Evolutionary conservation across 2,329 filamentous ascomycete genomes (phyloP), one percentile per base, ranked within the genome.

Genomic region (Sarocladium oryzae): DNA sequence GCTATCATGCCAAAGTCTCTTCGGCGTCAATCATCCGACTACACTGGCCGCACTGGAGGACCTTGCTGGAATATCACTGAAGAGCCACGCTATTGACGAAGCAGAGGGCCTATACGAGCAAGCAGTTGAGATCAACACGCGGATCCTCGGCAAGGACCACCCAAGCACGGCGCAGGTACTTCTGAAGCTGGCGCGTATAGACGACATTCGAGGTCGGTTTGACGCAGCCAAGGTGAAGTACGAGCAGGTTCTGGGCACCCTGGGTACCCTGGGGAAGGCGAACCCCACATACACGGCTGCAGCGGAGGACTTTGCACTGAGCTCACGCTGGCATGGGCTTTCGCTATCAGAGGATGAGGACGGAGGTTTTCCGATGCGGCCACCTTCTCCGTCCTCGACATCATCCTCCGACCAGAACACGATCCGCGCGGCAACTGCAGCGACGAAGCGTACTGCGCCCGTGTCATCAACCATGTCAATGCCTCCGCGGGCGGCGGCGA

Each of bases 41-140:
- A 60, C 61, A 7, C 55, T 64, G 8, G 56, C 60, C 21, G 59
- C 60, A 2, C 58, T 63, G 15, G 61, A 64, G 32, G 55, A 59
- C 40, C 56, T 64, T 24, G 60, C 61, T 24, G 43, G 57, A 50
- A 56, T 58, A 18, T 60, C 55, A 35, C 55, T 54, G 33, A 58
- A 53, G 4, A 58, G 53, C 45, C 56, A 58, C 23, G 57, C 60
- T 49, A 56, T 62, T 16, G 61, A 63, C 52, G 60, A 64, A 20
- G 60, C 62, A 2, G 62, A 63, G 50, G 37, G 48, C 10, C 53
- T 63, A 3, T 61, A 61, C 53, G 52, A 57, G 10, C 58, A 61
- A 41, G 59, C 57, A 16, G 52, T 61, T 10, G 59, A 63, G 30
- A 56, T 62, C 50, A 57, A 55, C 24, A 55, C 53, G 13, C 55